These are phyloP conservation scores for Neospora caninum DNA, from an alignment of 169 alveolate species.

Conservation along the genomic window DNA sequence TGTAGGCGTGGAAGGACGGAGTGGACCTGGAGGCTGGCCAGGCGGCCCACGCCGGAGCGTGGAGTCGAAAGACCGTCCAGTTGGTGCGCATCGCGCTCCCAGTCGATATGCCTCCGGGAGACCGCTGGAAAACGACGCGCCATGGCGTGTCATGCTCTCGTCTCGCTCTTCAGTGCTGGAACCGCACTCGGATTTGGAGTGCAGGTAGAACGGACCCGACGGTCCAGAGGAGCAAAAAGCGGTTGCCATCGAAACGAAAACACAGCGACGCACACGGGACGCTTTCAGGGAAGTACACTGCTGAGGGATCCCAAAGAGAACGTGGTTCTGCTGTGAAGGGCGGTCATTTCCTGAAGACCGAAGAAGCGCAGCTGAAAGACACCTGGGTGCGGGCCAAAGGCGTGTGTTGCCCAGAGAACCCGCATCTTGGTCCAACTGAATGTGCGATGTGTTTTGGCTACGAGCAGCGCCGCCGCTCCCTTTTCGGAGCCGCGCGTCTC, in stretches of 20 bases:
- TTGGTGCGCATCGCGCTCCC: no score
- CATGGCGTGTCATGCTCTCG: not conserved
- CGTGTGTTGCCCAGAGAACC: not conserved
- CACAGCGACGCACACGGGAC: not conserved
- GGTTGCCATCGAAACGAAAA: not conserved
- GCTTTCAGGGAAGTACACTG: not conserved
- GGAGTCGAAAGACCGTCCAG: no score
- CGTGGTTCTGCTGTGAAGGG: not conserved
- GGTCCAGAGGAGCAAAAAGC: not conserved
- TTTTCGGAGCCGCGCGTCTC: not conserved
- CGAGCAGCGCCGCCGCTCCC: not conserved
- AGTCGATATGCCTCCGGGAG: no score
- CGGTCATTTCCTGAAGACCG: not conserved
- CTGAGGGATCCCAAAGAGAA: not conserved
- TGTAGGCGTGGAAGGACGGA: no score
- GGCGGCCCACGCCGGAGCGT: no score
- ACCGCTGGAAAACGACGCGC: no score
- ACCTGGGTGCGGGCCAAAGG: not conserved
- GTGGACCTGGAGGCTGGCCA: no score
- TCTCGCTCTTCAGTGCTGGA: not conserved
- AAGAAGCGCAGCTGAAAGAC: not conserved
- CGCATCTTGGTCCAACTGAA: not conserved
- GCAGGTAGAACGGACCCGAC: not conserved
- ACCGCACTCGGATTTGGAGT: not conserved
- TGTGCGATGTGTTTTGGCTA: not conserved